Evolutionary conservation across 2,329 filamentous ascomycete genomes (phyloP), one percentile per base, ranked within the genome.

Genomic region (Penicillium sp.): DNA sequence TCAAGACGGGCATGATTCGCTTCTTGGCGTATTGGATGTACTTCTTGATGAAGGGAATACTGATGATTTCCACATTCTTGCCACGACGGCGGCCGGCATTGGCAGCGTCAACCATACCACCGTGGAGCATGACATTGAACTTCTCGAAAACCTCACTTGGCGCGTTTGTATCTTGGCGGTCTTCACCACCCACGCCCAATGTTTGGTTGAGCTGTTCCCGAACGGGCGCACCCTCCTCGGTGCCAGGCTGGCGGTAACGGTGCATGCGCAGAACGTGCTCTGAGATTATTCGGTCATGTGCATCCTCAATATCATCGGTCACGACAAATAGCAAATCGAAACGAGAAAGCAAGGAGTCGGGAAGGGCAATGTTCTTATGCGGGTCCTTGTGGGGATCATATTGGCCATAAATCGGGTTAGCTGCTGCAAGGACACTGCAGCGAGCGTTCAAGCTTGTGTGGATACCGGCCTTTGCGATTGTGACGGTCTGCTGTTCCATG

Each of bases 401-500:
- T 76, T 99, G 94, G 60, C 94, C 94, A 68, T 96, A 99, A 51
- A 99, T 94, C 4, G 94, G 94, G 73, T 99, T 99, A 59, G 94
- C 94, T 16, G 94, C 94, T 41, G 94, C 94, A 67, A 99, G 85
- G 60, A 99, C 94, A 76, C 92, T 96, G 78, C 94, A 99, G 56
- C 94, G 88, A 52, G 94, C 94, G 71, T 99, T 99, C 59, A 99
- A 81, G 3, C 92, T 96, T 0, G 94, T 99, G 76, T 99, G 94
- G 58, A 99, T 99, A 63, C 94, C 94, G 1, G 94, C 94, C 78
- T 99, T 99, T 51, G 94, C 94, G 69, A 99, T 99, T 15, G 94
- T 99, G 59, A 99, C 94, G 0, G 94, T 99, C 77, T 99, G 94
- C 78, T 99, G 94, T 78, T 99, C 94, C 94, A 99, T 99, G 64